phyloP scores from a whole-genome alignment of 2,329 filamentous ascomycete genomes.

The Dryadomyces quercus-mongolicae region DNA sequence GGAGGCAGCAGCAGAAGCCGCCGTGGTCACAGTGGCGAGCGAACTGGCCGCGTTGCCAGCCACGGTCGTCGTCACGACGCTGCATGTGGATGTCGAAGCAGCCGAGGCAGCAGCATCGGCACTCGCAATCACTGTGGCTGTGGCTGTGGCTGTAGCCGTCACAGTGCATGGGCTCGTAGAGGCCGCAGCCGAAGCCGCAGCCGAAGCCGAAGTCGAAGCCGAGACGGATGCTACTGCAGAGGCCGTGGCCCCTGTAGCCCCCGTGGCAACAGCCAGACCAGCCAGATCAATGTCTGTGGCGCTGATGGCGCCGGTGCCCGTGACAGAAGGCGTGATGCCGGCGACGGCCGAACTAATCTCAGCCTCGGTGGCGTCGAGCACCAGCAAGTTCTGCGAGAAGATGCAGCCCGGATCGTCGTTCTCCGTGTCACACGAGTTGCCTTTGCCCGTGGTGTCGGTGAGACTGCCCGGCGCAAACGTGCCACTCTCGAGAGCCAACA shows the following conservation, averaged over 20 bases:
- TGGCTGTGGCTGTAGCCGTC: conserved; percentile 4
- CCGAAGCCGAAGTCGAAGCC: conserved; percentile 4
- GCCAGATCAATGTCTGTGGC: conserved; percentile 12
- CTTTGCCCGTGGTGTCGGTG: conserved; percentile 25
- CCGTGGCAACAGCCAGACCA: background rate
- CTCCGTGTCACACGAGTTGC: conserved; percentile 40
- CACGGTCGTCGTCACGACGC: conserved; percentile 8
- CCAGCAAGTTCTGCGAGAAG: conserved; percentile 38
- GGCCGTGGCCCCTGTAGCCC: conserved; percentile 3
- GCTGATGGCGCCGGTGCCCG: conserved; percentile 13
- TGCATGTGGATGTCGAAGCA: conserved; percentile 9
- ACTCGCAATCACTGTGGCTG: conserved; percentile 5
- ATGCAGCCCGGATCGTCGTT: conserved; percentile 42
- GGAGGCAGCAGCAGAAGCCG: background rate
- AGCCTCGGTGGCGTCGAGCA: conserved; percentile 39
- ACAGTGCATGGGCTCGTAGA: background rate
- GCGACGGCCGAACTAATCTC: conserved; percentile 40
- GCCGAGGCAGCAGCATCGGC: conserved; percentile 9
- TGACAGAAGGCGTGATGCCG: conserved; percentile 16
- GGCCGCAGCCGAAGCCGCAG: background rate
- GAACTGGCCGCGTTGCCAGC: conserved; percentile 12
- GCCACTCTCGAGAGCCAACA: conserved; percentile 45
- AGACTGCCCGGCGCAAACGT: conserved; percentile 49
- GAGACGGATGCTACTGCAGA: conserved; percentile 8
- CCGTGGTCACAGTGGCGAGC: conserved; percentile 9